Percentiles rank a stretch among this genome's conserved stretches.
phyloP scores from a whole-genome alignment of 352 stramenopile species.

The Discostella stelligera region DNA sequence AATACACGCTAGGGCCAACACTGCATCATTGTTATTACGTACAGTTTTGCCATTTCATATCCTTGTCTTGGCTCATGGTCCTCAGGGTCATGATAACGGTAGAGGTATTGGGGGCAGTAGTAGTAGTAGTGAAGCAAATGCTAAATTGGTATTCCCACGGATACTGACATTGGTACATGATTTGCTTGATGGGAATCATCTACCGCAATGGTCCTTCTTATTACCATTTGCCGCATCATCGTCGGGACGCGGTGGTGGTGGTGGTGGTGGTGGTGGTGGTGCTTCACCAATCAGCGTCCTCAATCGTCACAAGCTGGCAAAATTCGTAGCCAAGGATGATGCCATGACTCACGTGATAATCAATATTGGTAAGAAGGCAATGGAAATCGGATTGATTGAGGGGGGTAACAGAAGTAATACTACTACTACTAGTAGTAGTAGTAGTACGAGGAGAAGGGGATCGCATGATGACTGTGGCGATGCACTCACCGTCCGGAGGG shows the following conservation, averaged over 20 bases:
- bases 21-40: conserved; percentile 41
- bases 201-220: conserved; percentile 56
- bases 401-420: too few relatives aligned
- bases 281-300: conserved; percentile 15
- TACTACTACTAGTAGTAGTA: too few relatives aligned
- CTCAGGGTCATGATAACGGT: too few relatives aligned
- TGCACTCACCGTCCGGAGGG: conserved; percentile 22
- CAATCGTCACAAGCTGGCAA: conserved; percentile 34
- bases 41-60: conserved; percentile 49
- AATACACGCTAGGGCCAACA: conserved; percentile 52
- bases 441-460: background rate
- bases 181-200: conserved; percentile 44
- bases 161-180: conserved; percentile 50
- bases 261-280: too few relatives aligned
- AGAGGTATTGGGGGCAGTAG: background rate
- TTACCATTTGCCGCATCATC: conserved; percentile 49
- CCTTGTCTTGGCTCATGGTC: too few relatives aligned
- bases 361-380: conserved; percentile 24
- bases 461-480: background rate
- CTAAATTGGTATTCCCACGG: conserved; percentile 57
- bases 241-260: too few relatives aligned
- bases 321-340: conserved; percentile 40
- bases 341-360: conserved; percentile 16
- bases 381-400: conserved; percentile 14
- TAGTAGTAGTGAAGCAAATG: conserved; percentile 1